Evolutionary conservation across 768 basidiomycete species (phyloP).

Genomic region (Macrocybe gigantea): DNA sequence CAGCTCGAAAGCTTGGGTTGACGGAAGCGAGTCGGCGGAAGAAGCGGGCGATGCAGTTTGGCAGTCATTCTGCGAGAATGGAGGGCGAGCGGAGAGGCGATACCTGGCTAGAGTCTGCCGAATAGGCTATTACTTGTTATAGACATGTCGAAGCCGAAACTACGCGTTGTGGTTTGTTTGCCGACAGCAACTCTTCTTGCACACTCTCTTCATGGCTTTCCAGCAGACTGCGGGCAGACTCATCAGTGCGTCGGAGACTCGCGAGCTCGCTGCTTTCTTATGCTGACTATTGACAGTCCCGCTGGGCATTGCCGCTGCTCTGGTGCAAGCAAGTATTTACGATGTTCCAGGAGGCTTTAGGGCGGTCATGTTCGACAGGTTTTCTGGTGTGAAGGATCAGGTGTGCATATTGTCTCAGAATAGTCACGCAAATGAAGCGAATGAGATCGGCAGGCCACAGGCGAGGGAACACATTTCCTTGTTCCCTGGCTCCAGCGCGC

Average conservation of each 20-base stretch:
- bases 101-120: conserved; percentile 20
- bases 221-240: conserved; percentile 42
- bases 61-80: conserved; percentile 83
- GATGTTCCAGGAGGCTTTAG: conserved; percentile 88
- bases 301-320: conserved; percentile 37
- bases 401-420: conserved; percentile 30
- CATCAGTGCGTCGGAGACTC: conserved; percentile 30
- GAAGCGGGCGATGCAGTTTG: conserved; percentile 98
- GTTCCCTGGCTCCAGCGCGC: conserved; percentile 95
- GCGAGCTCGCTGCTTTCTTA: not conserved
- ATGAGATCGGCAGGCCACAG: conserved; percentile 55
- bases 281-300: conserved; percentile 29
- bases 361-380: conserved; percentile 98
- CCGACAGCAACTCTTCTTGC: conserved; percentile 5
- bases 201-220: conserved; percentile 38
- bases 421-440: not conserved
- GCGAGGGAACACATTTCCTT: conserved; percentile 94
- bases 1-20: conserved; percentile 70
- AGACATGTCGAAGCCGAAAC: conserved; percentile 4
- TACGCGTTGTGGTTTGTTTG: conserved; percentile 8
- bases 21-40: conserved; percentile 67
- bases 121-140: conserved; percentile 6
- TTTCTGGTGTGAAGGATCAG: conserved; percentile 81
- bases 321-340: conserved; percentile 47
- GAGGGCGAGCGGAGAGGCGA: conserved; percentile 60